Evolutionary conservation across 345 rosid genomes (phyloP).

Genomic region (Aethionema arabicum): DNA sequence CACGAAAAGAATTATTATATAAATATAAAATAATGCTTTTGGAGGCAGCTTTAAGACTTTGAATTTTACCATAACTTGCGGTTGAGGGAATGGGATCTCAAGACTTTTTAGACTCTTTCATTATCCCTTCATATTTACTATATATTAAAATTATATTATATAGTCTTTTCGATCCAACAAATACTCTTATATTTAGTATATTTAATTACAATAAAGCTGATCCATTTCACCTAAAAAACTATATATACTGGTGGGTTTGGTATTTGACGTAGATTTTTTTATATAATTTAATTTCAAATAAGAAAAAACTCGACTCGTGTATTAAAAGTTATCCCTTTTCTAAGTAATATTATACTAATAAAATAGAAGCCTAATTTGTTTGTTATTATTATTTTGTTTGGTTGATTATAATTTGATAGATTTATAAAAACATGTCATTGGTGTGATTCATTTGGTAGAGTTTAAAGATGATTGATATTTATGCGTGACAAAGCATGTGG

Average conservation of each 20-base stretch:
- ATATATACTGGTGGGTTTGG: conserved; percentile 31
- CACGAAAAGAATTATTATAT: background rate
- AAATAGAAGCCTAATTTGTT: conserved; percentile 4
- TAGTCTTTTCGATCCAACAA: conserved; percentile 5
- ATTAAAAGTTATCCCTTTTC: background rate
- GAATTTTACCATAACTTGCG: conserved; percentile 34
- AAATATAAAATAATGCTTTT: conserved; percentile 13
- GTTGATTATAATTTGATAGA: background rate
- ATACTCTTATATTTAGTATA: no score
- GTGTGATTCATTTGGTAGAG: conserved; percentile 26
- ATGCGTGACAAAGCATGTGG: conserved; percentile 36
- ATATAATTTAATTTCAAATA: conserved; percentile 9
- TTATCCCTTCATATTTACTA: conserved; percentile 11
- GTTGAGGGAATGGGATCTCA: conserved; percentile 24
- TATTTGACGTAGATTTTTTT: conserved; percentile 29
- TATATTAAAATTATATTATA: background rate
- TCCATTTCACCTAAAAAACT: conserved; percentile 24
- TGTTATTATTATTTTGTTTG: background rate
- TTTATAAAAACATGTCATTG: conserved; percentile 25
- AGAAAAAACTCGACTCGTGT: background rate
- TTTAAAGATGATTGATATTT: conserved; percentile 19
- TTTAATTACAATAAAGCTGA: conserved; percentile 19
- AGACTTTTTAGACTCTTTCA: conserved; percentile 35
- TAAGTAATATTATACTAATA: conserved; percentile 10
- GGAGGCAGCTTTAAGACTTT: conserved; percentile 32